These are phyloP conservation scores for Petunia secreta DNA, from an alignment of 257 asterid genomes.

Conservation along the genomic window DNA sequence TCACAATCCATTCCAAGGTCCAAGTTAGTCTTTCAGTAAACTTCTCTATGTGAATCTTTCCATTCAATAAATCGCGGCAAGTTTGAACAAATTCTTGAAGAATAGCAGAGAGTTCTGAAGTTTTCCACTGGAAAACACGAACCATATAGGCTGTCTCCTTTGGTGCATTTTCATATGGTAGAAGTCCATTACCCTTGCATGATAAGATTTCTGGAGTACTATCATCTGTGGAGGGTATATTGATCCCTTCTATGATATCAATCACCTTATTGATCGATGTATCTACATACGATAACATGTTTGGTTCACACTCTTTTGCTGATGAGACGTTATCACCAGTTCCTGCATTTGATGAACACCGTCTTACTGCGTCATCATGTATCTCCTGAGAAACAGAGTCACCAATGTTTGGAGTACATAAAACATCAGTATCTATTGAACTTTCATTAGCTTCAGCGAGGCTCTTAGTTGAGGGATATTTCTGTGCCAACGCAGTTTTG, in stretches of 20 bases:
- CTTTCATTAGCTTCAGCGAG: constrained; percentile 18
- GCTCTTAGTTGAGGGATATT: constrained; percentile 22
- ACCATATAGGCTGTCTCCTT: constrained; percentile 51
- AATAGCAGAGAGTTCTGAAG: constrained; percentile 56
- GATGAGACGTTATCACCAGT: constrained; percentile 31
- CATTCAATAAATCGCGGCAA: constrained; percentile 60
- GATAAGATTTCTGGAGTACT: constrained; percentile 37
- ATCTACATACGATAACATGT: constrained; percentile 39
- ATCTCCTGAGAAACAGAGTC: constrained; percentile 32
- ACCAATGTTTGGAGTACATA: constrained; percentile 28
- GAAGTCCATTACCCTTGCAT: constrained; percentile 39
- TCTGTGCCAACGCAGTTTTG: constrained; percentile 44
- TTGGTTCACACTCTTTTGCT: constrained; percentile 37
- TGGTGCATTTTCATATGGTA: constrained; percentile 39
- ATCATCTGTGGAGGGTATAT: constrained; percentile 44
- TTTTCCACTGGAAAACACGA: constrained; percentile 77
- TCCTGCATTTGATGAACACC: constrained; percentile 38
- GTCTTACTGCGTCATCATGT: constrained; percentile 27
- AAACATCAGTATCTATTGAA: constrained; percentile 22
- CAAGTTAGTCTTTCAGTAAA: constrained; percentile 56
- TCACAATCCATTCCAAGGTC: constrained; percentile 75
- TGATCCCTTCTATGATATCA: constrained; percentile 73
- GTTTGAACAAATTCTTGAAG: constrained; percentile 53
- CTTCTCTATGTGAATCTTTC: constrained; percentile 51
- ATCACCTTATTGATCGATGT: constrained; percentile 55